Percentiles rank a stretch among this genome's conserved stretches.
Conservation (phyloP, 2,329 filamentous ascomycete species). For the Colletotrichum sojae region DNA sequence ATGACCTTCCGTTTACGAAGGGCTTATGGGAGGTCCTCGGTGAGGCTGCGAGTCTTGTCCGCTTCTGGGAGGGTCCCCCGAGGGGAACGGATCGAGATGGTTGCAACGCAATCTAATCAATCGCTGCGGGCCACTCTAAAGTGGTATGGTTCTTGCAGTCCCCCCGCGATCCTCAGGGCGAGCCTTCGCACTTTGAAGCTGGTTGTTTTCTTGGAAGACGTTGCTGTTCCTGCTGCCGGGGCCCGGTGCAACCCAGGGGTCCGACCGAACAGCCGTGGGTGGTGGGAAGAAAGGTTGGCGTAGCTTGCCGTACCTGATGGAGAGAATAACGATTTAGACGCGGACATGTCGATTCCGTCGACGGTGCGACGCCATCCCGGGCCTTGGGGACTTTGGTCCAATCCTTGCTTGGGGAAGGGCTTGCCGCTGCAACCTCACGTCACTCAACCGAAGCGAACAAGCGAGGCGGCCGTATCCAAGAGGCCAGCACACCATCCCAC, state of each 20-base stretch:
- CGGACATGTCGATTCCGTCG: constrained; percentile 37
- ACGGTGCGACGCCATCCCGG: background rate
- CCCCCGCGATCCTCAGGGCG: constrained; percentile 21
- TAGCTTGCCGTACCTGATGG: too few species aligned
- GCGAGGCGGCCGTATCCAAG: constrained; percentile 12
- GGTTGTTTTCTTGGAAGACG: background rate
- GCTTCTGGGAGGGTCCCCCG: background rate
- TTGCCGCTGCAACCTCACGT: constrained; percentile 36
- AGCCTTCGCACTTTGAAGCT: background rate
- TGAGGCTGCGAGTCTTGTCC: background rate
- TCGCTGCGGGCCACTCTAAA: constrained; percentile 6
- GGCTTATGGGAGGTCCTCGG: background rate
- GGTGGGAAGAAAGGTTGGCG: background rate
- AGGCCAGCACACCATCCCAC: constrained; percentile 24
- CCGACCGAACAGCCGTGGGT: constrained; percentile 8
- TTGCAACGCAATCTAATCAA: constrained; percentile 38
- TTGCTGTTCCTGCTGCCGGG: background rate
- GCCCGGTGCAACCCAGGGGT: constrained; percentile 10
- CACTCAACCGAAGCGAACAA: constrained; percentile 13
- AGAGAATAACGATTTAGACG: constrained; percentile 21
- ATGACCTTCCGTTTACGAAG: background rate
- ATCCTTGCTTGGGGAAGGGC: constrained; percentile 7
- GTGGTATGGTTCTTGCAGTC: constrained; percentile 30
- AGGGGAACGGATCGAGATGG: constrained; percentile 29
- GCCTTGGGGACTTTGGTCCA: background rate